phyloP scores from a whole-genome alignment of 192 early-diverging fungal species.

The Coemansia sp. region DNA sequence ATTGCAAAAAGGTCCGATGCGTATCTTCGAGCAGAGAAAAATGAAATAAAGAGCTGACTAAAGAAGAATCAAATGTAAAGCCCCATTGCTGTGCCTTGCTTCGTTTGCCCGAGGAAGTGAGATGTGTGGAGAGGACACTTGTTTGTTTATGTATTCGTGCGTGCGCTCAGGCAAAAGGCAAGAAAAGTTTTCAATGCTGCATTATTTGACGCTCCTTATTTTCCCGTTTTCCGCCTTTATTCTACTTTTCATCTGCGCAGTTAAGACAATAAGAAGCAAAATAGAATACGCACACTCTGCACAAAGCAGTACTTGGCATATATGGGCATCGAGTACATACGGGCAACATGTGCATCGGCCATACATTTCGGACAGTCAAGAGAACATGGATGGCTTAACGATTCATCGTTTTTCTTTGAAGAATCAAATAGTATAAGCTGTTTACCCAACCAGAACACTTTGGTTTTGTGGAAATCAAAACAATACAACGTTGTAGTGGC shows the following conservation, averaged over 20 bases:
- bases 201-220: too few relatives aligned
- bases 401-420: too few relatives aligned
- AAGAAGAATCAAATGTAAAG: too few relatives aligned
- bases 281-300: not conserved
- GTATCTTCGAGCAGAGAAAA: not conserved
- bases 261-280: too few relatives aligned
- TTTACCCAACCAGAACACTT: not conserved
- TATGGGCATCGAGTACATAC: conserved; percentile 9
- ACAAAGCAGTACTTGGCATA: conserved; percentile 5
- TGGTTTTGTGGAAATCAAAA: not conserved
- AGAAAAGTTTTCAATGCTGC: not conserved
- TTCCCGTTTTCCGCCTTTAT: too few relatives aligned
- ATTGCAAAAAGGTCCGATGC: not conserved
- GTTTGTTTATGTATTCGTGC: not conserved
- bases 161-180: not conserved
- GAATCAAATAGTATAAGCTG: too few relatives aligned
- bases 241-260: too few relatives aligned
- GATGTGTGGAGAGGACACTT: too few relatives aligned
- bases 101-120: too few relatives aligned
- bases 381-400: not conserved
- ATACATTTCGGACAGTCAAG: conserved; percentile 16
- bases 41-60: too few relatives aligned
- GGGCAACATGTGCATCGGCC: conserved; percentile 16
- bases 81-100: too few relatives aligned
- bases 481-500: not conserved